Evolutionary conservation across 768 basidiomycete genomes (phyloP), one percentile per base, ranked within the genome.

Genomic region (Mycena capillaripes): DNA sequence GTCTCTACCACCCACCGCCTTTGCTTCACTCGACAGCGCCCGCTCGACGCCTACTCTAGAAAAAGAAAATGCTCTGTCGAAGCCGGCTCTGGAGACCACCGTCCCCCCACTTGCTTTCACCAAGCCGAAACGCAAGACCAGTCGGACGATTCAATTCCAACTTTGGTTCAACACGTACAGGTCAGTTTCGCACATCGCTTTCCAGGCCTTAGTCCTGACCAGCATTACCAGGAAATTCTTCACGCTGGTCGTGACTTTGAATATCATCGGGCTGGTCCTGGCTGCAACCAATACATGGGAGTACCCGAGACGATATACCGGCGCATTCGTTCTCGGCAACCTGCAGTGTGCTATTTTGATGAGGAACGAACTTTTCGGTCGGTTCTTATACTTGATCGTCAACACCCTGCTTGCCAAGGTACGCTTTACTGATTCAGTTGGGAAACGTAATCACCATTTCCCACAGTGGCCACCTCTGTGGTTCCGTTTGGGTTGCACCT

Each of bases 161-260:
- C 81, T 94, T 25, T 95, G 94, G 94, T 95, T 91, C 81, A 93
- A 95, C 76, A 91, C 90, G 0, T 95, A 95, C 77, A 85, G 92
- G 93, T 91, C 38, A 68, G 9, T 85, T 72, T 6, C 14, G 46
- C 17, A 25, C 16, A 23, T 42, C 32, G 16, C 40, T 30, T 40
- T 34, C 21, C 57, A 29, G 38, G 48, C 19, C 68, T 68, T 32
- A 11, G 36, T 32, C 38, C 32, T 52, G 34, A 67, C 52, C 16
- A 8, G 23, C 46, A 42, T 56, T 27, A 11, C 2, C 42, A 94
- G 93, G 57, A 95, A 94, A 82, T 92, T 95, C 70, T 95, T 92
- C 80, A 89, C 88, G 0, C 79, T 93, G 64, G 82, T 89, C 21
- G 84, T 93, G 72, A 79, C 82, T 0, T 70, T 93, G 52, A 96